These are phyloP conservation scores for Aspergillus viridinutans DNA, from an alignment of 2,329 filamentous ascomycete species.

Conservation along the genomic window DNA sequence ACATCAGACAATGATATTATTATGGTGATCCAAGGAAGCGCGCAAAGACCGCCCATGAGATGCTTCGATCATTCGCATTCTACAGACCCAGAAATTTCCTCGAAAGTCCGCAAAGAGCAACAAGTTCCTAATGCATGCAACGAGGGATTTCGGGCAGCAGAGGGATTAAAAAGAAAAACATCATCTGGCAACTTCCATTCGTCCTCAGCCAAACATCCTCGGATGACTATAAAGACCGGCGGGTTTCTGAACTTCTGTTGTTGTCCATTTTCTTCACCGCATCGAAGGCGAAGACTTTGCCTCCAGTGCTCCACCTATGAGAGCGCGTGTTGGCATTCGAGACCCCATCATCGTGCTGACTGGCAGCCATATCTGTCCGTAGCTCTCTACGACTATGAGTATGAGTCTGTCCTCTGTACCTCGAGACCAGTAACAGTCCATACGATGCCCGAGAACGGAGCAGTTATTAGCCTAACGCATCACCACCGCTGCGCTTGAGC, in stretches of 20 bases:
- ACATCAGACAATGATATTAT: background rate
- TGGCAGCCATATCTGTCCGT: background rate
- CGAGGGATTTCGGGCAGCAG: background rate
- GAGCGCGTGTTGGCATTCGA: slow-evolving; percentile 4
- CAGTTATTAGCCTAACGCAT: background rate
- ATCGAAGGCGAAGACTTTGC: slow-evolving; percentile 21
- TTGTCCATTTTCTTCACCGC: slow-evolving; percentile 24
- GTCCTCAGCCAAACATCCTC: slow-evolving; percentile 11
- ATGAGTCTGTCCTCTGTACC: too few species aligned
- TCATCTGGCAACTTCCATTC: background rate
- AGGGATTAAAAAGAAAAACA: background rate
- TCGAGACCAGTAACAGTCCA: background rate
- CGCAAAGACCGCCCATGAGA: background rate
- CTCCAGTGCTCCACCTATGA: slow-evolving; percentile 19
- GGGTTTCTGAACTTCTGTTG: background rate
- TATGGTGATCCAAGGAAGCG: background rate
- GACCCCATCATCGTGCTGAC: background rate
- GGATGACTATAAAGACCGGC: slow-evolving; percentile 5
- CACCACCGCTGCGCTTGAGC: background rate
- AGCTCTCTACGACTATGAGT: too few species aligned
- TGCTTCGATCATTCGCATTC: background rate
- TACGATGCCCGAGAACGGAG: background rate
- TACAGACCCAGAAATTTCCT: background rate
- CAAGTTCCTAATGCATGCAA: background rate
- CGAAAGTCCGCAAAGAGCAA: background rate